Base-by-base conservation (phyloP, 768 basidiomycete species). In the Amanita subjunquillea region DNA sequence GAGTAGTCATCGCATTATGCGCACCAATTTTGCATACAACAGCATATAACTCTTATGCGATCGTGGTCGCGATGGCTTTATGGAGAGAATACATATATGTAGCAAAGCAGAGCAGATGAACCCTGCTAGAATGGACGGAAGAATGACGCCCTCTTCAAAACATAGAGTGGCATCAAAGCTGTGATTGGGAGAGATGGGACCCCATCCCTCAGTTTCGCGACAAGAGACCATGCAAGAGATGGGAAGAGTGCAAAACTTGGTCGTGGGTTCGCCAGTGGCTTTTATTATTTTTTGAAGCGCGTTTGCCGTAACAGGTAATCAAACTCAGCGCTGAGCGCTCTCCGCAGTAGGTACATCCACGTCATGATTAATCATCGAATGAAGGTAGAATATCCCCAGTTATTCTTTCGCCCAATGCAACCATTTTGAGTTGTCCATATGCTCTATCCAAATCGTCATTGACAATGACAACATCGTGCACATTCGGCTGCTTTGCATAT, bases 401-500 rank as follows among this genome's bases (percentile, higher is more conserved):
- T 23, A 78, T 68, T 40, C 67, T 62, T 51, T 87, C 80, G 22
- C 89, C 93, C 37, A 87, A 72, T 0, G 91, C 89, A 17, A 93
- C 76, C 54, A 71, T 70, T 65, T 80, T 83, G 63, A 98, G 82
- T n/a, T 85, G 65, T 0, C 69, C 67, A 64, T 94, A 95, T 6
- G 94, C 91, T 13, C 79, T 69, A 42, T 94, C 88, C 12, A 95
- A 65, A 62, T 94, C 81, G 59, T 93, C 93, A 67, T 97, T 98
- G 54, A 97, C 81, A 55, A 97, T 82, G 53, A 96, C 79, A 34
- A 87, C 61, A 65, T 97, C 87, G 59, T 91, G 91, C 0, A 76
- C 75, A 34, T 76, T 77, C 2, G 80, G 76, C 60, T 88, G 74
- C 61, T 82, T 81, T 3, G 95, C 95, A 64, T 84, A 97, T 56